Conservation (phyloP, 2,329 filamentous ascomycete species). For the Pseudocercospora eumusae region DNA sequence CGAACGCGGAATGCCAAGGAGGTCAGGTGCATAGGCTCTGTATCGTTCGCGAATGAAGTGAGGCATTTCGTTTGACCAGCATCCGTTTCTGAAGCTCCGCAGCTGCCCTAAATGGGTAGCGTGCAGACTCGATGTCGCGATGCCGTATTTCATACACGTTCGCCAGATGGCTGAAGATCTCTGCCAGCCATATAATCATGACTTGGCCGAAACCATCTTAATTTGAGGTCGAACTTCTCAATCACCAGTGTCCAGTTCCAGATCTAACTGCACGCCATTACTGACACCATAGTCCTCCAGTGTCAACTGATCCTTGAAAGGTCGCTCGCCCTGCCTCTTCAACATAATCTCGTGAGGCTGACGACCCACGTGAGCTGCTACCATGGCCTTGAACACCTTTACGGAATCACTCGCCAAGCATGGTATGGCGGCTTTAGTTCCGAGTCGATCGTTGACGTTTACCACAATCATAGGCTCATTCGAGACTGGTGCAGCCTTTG, state of each 20-base stretch:
- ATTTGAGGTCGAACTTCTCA: slow-evolving; percentile 26
- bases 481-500: slow-evolving; percentile 36
- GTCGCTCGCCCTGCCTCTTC: slow-evolving; percentile 86
- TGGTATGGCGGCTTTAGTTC: slow-evolving; percentile 92
- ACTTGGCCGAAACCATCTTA: not conserved
- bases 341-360: slow-evolving; percentile 89
- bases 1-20: not conserved
- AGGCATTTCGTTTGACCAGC: no score
- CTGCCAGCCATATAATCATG: no score
- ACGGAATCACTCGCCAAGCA: slow-evolving; percentile 83
- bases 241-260: slow-evolving; percentile 47
- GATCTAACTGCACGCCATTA: slow-evolving; percentile 71
- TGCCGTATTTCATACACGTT: no score
- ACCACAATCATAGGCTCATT: slow-evolving; percentile 89
- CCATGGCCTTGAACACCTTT: slow-evolving; percentile 85
- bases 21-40: no score
- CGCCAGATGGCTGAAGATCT: not conserved
- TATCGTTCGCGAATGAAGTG: no score
- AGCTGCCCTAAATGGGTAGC: no score
- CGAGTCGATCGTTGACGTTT: slow-evolving; percentile 89
- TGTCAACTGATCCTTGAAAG: slow-evolving; percentile 88
- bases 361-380: slow-evolving; percentile 83
- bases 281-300: slow-evolving; percentile 92
- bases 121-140: no score
- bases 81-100: no score